These are phyloP conservation scores for Globisporangium alternatum DNA, from an alignment of 352 stramenopile species.

Conservation along the genomic window DNA sequence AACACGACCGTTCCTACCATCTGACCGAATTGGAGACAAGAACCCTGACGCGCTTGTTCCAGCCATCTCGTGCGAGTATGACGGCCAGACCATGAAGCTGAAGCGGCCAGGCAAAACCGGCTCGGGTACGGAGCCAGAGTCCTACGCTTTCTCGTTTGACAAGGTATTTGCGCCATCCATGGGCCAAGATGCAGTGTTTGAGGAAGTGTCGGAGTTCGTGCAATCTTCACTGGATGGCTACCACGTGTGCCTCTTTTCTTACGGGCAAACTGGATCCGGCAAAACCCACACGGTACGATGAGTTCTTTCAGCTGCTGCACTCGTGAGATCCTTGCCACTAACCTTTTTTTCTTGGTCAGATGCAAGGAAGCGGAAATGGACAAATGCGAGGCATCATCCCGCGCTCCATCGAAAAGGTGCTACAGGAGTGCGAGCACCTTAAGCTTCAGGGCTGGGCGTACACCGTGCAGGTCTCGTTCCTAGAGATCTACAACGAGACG, in stretches of 20 bases:
- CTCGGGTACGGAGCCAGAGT: constrained; percentile 36
- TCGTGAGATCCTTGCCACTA: constrained; percentile 11
- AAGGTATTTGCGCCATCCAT: constrained; percentile 93
- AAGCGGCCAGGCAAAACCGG: constrained; percentile 42
- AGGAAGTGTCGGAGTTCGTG: constrained; percentile 97
- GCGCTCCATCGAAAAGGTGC: constrained; percentile 95
- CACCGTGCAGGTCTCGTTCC: constrained; percentile 94
- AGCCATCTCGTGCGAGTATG: constrained; percentile 65
- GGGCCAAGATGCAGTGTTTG: constrained; percentile 95
- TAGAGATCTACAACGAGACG: constrained; percentile 99
- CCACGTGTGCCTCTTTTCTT: constrained; percentile 95
- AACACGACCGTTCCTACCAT: constrained; percentile 89
- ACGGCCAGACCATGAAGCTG: constrained; percentile 68
- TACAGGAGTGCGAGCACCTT: constrained; percentile 53
- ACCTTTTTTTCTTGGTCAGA: constrained; percentile 44
- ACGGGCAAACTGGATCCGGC: constrained; percentile 93
- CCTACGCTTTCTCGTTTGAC: constrained; percentile 94
- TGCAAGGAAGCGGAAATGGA: constrained; percentile 95
- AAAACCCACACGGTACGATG: constrained; percentile 90
- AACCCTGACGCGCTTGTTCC: constrained; percentile 32
- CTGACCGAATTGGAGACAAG: constrained; percentile 53
- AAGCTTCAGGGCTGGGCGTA: constrained; percentile 93
- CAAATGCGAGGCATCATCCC: constrained; percentile 98
- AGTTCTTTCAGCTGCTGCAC: neutral
- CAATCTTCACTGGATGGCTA: constrained; percentile 97